Evolutionary conservation across 1,284 basidiomycete species (phyloP), one percentile per base, ranked within the genome.

Genomic region (Malassezia cuniculi): DNA sequence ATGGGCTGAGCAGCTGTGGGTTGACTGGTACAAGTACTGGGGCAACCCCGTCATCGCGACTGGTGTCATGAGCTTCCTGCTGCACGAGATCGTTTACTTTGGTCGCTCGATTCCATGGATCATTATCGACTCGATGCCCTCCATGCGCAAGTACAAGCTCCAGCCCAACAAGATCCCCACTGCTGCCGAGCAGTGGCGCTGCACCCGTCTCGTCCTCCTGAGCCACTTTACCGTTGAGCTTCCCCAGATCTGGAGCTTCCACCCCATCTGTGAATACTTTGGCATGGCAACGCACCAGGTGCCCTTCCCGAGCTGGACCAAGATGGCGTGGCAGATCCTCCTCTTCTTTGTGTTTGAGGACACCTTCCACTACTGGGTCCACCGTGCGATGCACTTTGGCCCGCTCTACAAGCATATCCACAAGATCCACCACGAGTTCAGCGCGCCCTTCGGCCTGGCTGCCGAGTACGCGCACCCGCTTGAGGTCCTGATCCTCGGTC

Each of bases 61-160:
- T 0, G 87, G 90, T 47, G 72, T 97, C 48, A 80, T 86, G 77
- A 85, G 82, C 57, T 95, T 97, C 69, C 50, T 93, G 25, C 68
- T 95, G 51, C 90, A 95, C 69, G 89, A 95, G 85, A 68, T 89
- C 58, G 84, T 95, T 29, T 97, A 97, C 74, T 97, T 97, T 69
- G 90, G 90, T 19, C 83, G 90, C 25, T 81, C 80, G 52, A 71
- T 97, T 17, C 93, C 90, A 0, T 94, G 86, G 85, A 81, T 95
- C 60, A 82, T 94, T 69, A 81, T 95, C 68, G 93, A 95, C 70
- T 72, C 79, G 3, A 86, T 87, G 36, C 86, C 87, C 0, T 90
- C 84, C 71, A 94, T 95, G 73, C 78, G 78, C 47, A 76, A 79
- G 71, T 95, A 85, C 84, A 97, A 97, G 71, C 73, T 97, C 4